Conservation (phyloP, 352 stramenopile genomes). For the Phytophthora meadii region DNA sequence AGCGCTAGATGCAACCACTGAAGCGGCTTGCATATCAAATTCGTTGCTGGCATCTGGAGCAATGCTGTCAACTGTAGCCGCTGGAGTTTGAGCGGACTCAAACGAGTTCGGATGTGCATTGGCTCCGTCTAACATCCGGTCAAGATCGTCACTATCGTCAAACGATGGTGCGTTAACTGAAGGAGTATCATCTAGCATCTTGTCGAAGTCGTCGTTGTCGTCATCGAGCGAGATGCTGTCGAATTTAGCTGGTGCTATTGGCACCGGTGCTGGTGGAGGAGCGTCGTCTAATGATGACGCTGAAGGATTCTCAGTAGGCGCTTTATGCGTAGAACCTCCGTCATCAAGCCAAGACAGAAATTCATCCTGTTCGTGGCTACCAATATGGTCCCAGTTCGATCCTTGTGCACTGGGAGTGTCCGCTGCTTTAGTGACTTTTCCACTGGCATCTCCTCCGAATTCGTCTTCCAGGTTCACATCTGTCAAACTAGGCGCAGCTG, state of each 20-base stretch:
- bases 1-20: background rate
- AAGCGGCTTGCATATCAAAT: conserved; percentile 15
- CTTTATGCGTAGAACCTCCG: conserved; percentile 22
- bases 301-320: background rate
- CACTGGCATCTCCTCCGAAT: conserved; percentile 11
- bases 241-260: conserved; percentile 4
- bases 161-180: background rate
- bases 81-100: background rate
- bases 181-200: conserved; percentile 16
- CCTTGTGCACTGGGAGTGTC: conserved; percentile 7
- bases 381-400: conserved; percentile 43
- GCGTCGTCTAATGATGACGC: background rate
- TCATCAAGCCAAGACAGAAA: conserved; percentile 88
- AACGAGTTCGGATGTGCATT: conserved; percentile 5
- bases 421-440: conserved; percentile 22
- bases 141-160: conserved; percentile 15
- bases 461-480: conserved; percentile 59
- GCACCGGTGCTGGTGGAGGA: conserved; percentile 19
- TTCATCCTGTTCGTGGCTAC: conserved; percentile 55
- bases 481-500: conserved; percentile 47
- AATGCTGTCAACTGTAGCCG: background rate
- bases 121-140: conserved; percentile 4
- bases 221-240: conserved; percentile 42
- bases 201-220: conserved; percentile 40
- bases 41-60: conserved; percentile 25